phyloP scores from a whole-genome alignment of 1,284 basidiomycete species.

The Pterulicium gracile region DNA sequence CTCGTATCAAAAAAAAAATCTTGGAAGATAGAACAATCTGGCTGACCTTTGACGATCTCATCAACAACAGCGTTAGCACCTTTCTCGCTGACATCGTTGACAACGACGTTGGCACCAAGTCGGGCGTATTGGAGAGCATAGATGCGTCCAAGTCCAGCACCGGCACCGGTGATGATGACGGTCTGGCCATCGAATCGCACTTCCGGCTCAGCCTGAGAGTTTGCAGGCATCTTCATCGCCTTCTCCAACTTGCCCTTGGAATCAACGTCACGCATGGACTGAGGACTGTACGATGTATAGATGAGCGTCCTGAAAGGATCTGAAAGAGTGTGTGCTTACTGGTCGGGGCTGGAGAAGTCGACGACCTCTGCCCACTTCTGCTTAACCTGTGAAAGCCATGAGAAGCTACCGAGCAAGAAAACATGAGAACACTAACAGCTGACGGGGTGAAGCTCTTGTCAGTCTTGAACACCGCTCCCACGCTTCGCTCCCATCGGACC shows the following conservation, averaged over 20 bases:
- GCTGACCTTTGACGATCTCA: slow-evolving; percentile 71
- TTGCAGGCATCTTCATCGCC: slow-evolving; percentile 58
- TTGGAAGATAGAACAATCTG: background rate
- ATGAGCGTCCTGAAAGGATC: slow-evolving; percentile 2
- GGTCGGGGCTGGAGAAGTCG: slow-evolving; percentile 70
- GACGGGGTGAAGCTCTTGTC: slow-evolving; percentile 91
- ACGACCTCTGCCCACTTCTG: slow-evolving; percentile 74
- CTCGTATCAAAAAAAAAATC: slow-evolving; percentile 1
- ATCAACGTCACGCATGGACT: slow-evolving; percentile 61
- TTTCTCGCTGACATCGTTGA: slow-evolving; percentile 91
- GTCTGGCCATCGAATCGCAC: slow-evolving; percentile 87
- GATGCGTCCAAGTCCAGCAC: slow-evolving; percentile 84
- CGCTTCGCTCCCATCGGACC: slow-evolving; percentile 88
- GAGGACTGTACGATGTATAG: slow-evolving; percentile 37
- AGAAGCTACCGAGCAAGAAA: slow-evolving; percentile 4
- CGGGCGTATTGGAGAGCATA: slow-evolving; percentile 89
- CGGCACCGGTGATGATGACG: slow-evolving; percentile 90
- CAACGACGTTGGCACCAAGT: slow-evolving; percentile 91
- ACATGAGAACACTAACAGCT: slow-evolving; percentile 45
- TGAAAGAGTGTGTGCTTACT: slow-evolving; percentile 35
- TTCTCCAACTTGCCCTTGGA: slow-evolving; percentile 57
- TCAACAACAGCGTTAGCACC: slow-evolving; percentile 78
- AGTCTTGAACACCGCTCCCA: slow-evolving; percentile 84
- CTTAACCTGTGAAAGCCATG: slow-evolving; percentile 43
- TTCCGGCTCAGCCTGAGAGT: slow-evolving; percentile 61